Percentiles rank a stretch among this genome's conserved stretches.
Conservation (phyloP, 345 rosid species). For the Leavenworthia alabamica region DNA sequence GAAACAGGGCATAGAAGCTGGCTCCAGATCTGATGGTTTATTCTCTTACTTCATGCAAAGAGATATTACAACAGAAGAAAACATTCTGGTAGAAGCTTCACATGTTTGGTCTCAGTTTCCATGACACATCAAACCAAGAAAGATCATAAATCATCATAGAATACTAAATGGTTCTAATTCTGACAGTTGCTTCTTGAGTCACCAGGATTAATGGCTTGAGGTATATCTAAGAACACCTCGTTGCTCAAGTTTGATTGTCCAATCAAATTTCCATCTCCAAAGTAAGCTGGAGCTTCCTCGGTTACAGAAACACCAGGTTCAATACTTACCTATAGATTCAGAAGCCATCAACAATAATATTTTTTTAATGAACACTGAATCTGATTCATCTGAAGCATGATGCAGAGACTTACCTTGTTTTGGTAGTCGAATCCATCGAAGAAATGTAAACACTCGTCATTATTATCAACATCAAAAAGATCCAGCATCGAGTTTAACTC, state of each 20-base stretch:
- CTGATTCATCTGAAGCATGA: background rate
- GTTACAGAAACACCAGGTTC: conserved; percentile 1
- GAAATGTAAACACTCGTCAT: background rate
- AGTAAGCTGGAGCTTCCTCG: conserved; percentile 1
- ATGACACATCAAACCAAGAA: background rate
- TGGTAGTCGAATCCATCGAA: background rate
- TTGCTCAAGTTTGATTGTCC: background rate
- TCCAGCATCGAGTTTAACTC: conserved; percentile 27
- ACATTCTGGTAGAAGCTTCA: background rate
- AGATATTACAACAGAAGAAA: background rate
- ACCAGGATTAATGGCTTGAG: conserved; percentile 3
- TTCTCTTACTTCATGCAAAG: background rate
- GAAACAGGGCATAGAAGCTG: conserved; percentile 13
- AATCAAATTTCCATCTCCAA: conserved; percentile 9
- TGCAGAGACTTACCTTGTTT: conserved; percentile 24
- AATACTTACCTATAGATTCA: conserved; percentile 9
- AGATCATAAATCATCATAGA: background rate
- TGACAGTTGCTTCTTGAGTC: conserved; percentile 9
- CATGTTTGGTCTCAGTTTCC: conserved; percentile 15
- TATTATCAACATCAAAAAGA: conserved; percentile 22
- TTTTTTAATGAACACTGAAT: background rate
- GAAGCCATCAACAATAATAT: background rate
- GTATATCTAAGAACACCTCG: conserved; percentile 8
- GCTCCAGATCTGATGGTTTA: background rate
- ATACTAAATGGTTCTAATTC: conserved; percentile 5